Conservation (phyloP, 2,329 filamentous ascomycete species). For the Hysterium pulicare region DNA sequence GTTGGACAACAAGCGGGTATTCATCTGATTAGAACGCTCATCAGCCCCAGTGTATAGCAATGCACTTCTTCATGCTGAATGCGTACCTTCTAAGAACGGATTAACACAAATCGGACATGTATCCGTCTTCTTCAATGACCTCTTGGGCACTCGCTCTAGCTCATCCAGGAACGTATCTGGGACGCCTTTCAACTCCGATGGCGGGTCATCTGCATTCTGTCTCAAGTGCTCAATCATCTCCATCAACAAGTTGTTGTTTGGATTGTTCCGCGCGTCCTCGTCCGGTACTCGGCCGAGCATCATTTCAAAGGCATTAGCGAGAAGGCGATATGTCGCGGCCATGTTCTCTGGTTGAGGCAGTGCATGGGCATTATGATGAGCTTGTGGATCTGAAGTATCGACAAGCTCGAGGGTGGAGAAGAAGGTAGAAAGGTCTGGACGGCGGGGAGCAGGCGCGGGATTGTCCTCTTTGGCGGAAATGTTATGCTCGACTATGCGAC, state of each 20-base stretch:
- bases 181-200: conserved; percentile 58
- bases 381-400: conserved; percentile 49
- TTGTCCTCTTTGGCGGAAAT: conserved; percentile 38
- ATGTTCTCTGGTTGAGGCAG: conserved; percentile 60
- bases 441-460: conserved; percentile 44
- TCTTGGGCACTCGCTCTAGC: conserved; percentile 57
- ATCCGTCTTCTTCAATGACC: conserved; percentile 51
- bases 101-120: conserved; percentile 60
- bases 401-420: conserved; percentile 60
- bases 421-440: conserved; percentile 64
- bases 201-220: conserved; percentile 56
- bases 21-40: conserved; percentile 46
- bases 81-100: conserved; percentile 56
- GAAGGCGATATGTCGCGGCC: conserved; percentile 56
- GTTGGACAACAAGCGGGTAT: conserved; percentile 61
- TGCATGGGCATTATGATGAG: conserved; percentile 55
- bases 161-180: conserved; percentile 60
- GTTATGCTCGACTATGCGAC: conserved; percentile 46
- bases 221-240: conserved; percentile 56
- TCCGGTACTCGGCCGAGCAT: conserved; percentile 48
- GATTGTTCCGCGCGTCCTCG: conserved; percentile 20
- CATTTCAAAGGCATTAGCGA: conserved; percentile 59
- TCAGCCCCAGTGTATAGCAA: too few relatives aligned
- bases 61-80: too few relatives aligned
- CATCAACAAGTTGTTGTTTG: conserved; percentile 44